Evolutionary conservation across 106 monocot species (phyloP).

Genomic region (Ottelia alismoides): DNA sequence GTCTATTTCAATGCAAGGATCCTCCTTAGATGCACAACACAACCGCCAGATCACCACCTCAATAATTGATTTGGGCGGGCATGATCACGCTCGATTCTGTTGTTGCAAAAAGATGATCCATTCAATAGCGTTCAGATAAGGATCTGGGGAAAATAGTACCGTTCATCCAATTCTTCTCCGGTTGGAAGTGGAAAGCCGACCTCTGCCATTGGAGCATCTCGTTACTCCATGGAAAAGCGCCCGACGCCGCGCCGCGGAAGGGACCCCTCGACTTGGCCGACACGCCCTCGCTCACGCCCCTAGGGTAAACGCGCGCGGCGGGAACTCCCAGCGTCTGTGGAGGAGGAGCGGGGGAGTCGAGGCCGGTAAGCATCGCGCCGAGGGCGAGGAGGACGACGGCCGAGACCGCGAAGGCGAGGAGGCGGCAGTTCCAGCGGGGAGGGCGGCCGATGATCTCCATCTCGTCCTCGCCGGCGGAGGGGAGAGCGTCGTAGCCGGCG

Average conservation of each 20-base stretch:
- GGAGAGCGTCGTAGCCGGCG: too few species aligned
- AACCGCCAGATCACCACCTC: too few species aligned
- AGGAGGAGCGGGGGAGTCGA: background rate
- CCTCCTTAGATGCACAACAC: too few species aligned
- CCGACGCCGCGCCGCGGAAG: background rate
- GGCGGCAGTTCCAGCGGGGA: background rate
- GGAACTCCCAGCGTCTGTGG: slow-evolving; percentile 10
- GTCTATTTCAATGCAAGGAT: too few species aligned
- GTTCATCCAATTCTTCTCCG: slow-evolving; percentile 75
- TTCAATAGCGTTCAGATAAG: too few species aligned
- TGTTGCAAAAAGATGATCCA: too few species aligned
- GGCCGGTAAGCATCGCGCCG: background rate
- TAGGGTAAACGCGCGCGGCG: slow-evolving; percentile 40
- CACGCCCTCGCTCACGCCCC: slow-evolving; percentile 18
- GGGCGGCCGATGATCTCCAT: too few species aligned
- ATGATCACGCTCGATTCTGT: too few species aligned
- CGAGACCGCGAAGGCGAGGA: background rate
- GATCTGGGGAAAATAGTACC: slow-evolving; percentile 9
- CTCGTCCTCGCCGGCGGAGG: too few species aligned
- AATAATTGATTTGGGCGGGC: too few species aligned
- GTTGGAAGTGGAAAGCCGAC: slow-evolving; percentile 69
- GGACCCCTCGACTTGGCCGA: background rate
- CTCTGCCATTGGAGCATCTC: slow-evolving; percentile 61
- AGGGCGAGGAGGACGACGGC: background rate
- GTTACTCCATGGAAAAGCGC: slow-evolving; percentile 33